Conservation (phyloP, 768 basidiomycete genomes). For the Candolleomyces eurysporus region DNA sequence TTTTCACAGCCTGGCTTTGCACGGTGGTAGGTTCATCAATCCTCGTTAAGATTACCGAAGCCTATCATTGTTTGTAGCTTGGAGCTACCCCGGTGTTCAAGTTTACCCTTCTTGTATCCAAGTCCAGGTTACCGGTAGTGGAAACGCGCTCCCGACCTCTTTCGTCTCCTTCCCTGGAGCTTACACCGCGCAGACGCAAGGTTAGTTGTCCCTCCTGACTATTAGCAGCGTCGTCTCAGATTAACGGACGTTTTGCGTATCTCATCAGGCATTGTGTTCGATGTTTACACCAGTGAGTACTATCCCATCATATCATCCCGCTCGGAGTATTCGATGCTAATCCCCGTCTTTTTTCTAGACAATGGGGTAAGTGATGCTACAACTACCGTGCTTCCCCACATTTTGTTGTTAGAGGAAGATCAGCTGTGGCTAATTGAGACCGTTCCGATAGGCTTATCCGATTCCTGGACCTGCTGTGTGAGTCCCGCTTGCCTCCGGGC, state of each 20-base stretch:
- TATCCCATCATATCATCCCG: not conserved
- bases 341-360: not conserved
- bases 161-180: slow-evolving; percentile 49
- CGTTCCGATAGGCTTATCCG: slow-evolving; percentile 27
- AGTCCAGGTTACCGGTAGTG: slow-evolving; percentile 42
- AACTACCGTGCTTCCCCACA: not conserved
- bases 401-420: not conserved
- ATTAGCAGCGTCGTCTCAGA: not conserved
- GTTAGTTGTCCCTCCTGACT: not conserved
- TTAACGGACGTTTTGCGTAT: not conserved
- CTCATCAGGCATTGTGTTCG: slow-evolving; percentile 25
- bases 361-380: slow-evolving; percentile 6
- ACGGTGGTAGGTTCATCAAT: slow-evolving; percentile 22
- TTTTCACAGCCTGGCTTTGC: slow-evolving; percentile 34
- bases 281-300: slow-evolving; percentile 30
- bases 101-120: slow-evolving; percentile 46
- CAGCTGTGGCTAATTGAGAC: not conserved
- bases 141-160: slow-evolving; percentile 39
- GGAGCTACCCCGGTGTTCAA: slow-evolving; percentile 38
- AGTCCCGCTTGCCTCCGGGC: slow-evolving; percentile 9
- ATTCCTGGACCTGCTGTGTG: slow-evolving; percentile 43
- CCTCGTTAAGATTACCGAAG: not conserved
- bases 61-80: slow-evolving; percentile 17
- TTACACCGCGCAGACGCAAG: slow-evolving; percentile 31
- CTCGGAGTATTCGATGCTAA: not conserved